A percentile compares a stretch with the other conserved stretches of the same genome.
These are phyloP conservation scores for Kernera saxatilis DNA, from an alignment of 345 rosid species.

Conservation along the genomic window DNA sequence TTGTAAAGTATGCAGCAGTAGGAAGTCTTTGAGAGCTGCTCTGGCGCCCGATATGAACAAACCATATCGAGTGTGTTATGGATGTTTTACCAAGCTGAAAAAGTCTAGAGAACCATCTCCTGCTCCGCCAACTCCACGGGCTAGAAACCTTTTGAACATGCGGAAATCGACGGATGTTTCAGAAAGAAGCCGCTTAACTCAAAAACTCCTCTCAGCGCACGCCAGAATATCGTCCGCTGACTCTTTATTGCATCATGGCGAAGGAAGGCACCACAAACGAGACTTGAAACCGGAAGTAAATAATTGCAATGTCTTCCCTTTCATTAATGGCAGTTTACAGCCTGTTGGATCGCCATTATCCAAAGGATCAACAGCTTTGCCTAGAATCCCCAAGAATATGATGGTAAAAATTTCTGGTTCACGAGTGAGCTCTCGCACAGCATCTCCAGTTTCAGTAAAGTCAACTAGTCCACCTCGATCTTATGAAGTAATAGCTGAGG, in stretches of 20 bases:
- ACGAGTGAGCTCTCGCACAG: slow-evolving; percentile 32
- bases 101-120: slow-evolving; percentile 38
- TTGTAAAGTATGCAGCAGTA: slow-evolving; percentile 78
- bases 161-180: slow-evolving; percentile 30
- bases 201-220: slow-evolving; percentile 34
- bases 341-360: slow-evolving; percentile 27
- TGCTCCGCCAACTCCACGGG: slow-evolving; percentile 31
- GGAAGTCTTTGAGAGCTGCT: slow-evolving; percentile 74
- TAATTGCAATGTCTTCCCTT: slow-evolving; percentile 36
- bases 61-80: slow-evolving; percentile 85
- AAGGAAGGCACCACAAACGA: slow-evolving; percentile 35
- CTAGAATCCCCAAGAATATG: slow-evolving; percentile 36
- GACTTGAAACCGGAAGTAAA: slow-evolving; percentile 30
- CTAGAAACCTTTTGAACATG: slow-evolving; percentile 35
- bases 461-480: slow-evolving; percentile 44
- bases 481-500: slow-evolving; percentile 40
- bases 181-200: slow-evolving; percentile 38
- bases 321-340: slow-evolving; percentile 34
- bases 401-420: slow-evolving; percentile 40
- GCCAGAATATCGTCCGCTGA: slow-evolving; percentile 48
- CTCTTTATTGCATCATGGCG: slow-evolving; percentile 33
- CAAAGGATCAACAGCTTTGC: slow-evolving; percentile 32
- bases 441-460: slow-evolving; percentile 47
- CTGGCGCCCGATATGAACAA: slow-evolving; percentile 76
- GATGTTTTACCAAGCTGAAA: slow-evolving; percentile 65